Percentiles rank a stretch among this genome's conserved stretches.
Evolutionary conservation across 2,329 filamentous ascomycete species (phyloP).

Genomic region (Hymenoscyphus repandus): DNA sequence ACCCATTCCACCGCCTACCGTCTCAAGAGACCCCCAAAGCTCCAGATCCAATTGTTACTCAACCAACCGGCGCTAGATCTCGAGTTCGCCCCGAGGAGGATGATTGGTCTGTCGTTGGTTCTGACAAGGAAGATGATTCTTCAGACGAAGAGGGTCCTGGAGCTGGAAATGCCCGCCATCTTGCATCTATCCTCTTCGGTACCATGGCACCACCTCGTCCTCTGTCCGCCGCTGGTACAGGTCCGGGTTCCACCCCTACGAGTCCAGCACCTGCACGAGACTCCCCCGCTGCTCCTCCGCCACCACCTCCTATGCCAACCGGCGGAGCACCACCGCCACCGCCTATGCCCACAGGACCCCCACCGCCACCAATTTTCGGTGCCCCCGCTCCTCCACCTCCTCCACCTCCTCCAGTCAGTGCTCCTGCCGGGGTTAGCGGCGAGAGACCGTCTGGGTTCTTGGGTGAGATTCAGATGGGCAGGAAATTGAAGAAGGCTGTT

Average conservation of each 20-base stretch:
- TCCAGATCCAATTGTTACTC: conserved; percentile 38
- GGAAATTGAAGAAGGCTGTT: conserved; percentile 73
- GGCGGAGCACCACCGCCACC: conserved; percentile 37
- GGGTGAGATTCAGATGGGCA: conserved; percentile 78
- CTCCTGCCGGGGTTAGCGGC: conserved; percentile 35
- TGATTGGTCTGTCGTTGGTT: conserved; percentile 79
- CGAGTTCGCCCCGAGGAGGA: conserved; percentile 60
- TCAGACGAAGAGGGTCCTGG: conserved; percentile 73
- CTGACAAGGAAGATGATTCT: conserved; percentile 68
- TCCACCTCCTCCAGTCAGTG: conserved; percentile 32
- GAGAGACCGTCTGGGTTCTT: conserved; percentile 61
- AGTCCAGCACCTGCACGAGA: conserved; percentile 35
- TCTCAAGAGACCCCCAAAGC: conserved; percentile 49
- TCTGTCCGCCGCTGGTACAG: conserved; percentile 74
- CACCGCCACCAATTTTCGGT: conserved; percentile 21
- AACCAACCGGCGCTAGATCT: conserved; percentile 39
- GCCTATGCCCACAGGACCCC: conserved; percentile 37
- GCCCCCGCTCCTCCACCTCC: conserved; percentile 34
- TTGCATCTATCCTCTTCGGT: conserved; percentile 92
- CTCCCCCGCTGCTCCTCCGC: conserved; percentile 40
- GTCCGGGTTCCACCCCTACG: conserved; percentile 41
- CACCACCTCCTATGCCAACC: conserved; percentile 42
- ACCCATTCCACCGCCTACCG: conserved; percentile 88
- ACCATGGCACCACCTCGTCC: conserved; percentile 94
- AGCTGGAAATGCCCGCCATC: conserved; percentile 79